Percentiles rank a stretch among this genome's conserved stretches.
Evolutionary conservation across 495 filamentous ascomycete genomes (phyloP).

Genomic region (Halenospora varia): DNA sequence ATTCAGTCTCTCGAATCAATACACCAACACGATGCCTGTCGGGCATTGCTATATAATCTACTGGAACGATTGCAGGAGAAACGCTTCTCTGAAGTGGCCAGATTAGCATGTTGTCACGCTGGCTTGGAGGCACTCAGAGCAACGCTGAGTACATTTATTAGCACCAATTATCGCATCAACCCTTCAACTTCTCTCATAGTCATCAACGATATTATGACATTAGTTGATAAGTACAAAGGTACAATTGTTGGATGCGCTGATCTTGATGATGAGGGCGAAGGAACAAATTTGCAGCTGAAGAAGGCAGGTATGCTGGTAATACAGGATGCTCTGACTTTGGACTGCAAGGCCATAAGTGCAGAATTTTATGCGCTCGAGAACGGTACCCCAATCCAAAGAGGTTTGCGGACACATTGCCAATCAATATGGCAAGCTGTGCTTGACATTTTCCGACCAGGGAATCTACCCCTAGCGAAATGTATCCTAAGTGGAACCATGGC

Average conservation of each 20-base stretch:
- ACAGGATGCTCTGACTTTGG: conserved; percentile 64
- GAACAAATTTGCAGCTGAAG: conserved; percentile 36
- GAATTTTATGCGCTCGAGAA: conserved; percentile 63
- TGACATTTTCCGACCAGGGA: conserved; percentile 58
- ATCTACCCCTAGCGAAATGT: conserved; percentile 60
- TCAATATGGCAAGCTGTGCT: conserved; percentile 75
- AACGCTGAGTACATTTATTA: conserved; percentile 41
- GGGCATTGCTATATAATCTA: conserved; percentile 64
- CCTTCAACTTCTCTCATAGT: conserved; percentile 44
- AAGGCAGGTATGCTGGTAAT: conserved; percentile 58
- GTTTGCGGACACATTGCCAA: conserved; percentile 58
- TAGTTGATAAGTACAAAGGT: conserved; percentile 42
- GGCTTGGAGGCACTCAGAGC: conserved; percentile 41
- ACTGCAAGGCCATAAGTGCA: conserved; percentile 67
- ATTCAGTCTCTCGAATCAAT: conserved; percentile 68
- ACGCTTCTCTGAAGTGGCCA: conserved; percentile 38
- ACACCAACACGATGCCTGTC: conserved; percentile 68
- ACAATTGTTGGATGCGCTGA: conserved; percentile 40
- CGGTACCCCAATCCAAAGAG: conserved; percentile 58
- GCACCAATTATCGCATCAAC: conserved; percentile 34
- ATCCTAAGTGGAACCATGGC: conserved; percentile 67
- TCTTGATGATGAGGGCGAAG: conserved; percentile 29
- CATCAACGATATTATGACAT: conserved; percentile 46
- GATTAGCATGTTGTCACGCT: conserved; percentile 26
- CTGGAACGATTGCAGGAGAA: conserved; percentile 60